Conservation (phyloP, 768 basidiomycete species). For the Lactarius indigo region DNA sequence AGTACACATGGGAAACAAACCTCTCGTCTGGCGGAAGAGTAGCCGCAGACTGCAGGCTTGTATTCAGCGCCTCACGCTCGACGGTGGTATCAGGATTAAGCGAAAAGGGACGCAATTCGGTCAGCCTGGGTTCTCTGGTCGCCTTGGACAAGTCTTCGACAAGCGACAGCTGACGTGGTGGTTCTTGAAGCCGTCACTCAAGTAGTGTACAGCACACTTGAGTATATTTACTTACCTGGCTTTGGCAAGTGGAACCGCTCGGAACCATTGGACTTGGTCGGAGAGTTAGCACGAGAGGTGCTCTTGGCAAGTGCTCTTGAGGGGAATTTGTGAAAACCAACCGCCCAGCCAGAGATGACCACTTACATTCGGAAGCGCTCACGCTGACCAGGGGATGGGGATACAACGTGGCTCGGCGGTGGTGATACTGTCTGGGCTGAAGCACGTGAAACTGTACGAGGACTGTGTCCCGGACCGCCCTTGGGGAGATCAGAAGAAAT, state of each 20-base stretch:
- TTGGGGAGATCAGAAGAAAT: not conserved
- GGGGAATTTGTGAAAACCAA: not conserved
- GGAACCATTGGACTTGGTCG: slow-evolving; percentile 6
- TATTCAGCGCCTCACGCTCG: not conserved
- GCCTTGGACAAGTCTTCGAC: not conserved
- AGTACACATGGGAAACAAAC: slow-evolving; percentile 33
- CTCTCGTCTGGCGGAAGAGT: slow-evolving; percentile 5
- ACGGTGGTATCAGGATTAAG: not conserved
- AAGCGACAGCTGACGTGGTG: slow-evolving; percentile 1
- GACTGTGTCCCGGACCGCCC: not conserved
- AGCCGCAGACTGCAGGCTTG: not conserved
- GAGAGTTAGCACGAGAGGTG: not conserved
- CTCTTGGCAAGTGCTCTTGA: not conserved
- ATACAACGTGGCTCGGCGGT: slow-evolving; percentile 1
- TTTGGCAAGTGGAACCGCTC: slow-evolving; percentile 7
- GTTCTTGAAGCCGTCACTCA: slow-evolving; percentile 5
- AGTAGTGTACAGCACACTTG: not conserved
- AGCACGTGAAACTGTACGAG: not conserved
- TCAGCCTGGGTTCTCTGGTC: not conserved
- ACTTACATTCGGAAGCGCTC: slow-evolving; percentile 18
- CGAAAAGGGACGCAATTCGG: not conserved
- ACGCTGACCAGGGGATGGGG: not conserved
- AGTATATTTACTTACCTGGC: slow-evolving; percentile 4
- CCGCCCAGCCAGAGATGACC: not conserved
- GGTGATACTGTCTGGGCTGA: slow-evolving; percentile 16